Percentiles rank a stretch among this genome's conserved stretches.
Evolutionary conservation across 768 basidiomycete species (phyloP).

Genomic region (Paxillus rubicundulus): DNA sequence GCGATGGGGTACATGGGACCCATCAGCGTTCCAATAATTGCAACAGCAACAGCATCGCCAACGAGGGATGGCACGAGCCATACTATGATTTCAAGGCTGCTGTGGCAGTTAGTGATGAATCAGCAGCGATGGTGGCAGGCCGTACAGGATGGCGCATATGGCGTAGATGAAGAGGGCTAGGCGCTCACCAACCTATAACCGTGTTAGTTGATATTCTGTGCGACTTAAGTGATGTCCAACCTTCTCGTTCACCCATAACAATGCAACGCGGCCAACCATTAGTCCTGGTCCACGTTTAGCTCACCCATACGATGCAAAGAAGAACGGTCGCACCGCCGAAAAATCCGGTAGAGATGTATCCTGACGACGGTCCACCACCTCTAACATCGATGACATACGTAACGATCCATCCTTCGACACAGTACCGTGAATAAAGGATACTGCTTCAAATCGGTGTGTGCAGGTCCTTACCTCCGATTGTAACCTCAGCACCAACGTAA

Average conservation of each 20-base stretch:
- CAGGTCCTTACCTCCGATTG: constrained; percentile 39
- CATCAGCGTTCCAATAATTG: constrained; percentile 64
- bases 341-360: constrained; percentile 47
- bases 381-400: constrained; percentile 49
- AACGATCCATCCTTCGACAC: constrained; percentile 59
- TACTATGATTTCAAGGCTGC: constrained; percentile 59
- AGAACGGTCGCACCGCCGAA: constrained; percentile 20
- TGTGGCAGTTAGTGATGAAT: background rate
- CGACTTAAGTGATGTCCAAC: background rate
- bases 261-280: constrained; percentile 28
- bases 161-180: constrained; percentile 29
- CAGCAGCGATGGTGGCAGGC: background rate
- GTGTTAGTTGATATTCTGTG: background rate
- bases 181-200: constrained; percentile 31
- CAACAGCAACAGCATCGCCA: constrained; percentile 60
- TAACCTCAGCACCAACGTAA: constrained; percentile 54
- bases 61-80: constrained; percentile 71
- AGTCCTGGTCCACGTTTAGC: constrained; percentile 14
- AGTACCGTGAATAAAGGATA: background rate
- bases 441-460: background rate
- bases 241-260: constrained; percentile 31
- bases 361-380: constrained; percentile 43
- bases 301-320: background rate
- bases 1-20: constrained; percentile 72
- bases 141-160: constrained; percentile 29